Percentiles rank a stretch among this genome's conserved stretches.
Conservation (phyloP, 2,329 filamentous ascomycete genomes). For the Pseudocercospora fijiensis region DNA sequence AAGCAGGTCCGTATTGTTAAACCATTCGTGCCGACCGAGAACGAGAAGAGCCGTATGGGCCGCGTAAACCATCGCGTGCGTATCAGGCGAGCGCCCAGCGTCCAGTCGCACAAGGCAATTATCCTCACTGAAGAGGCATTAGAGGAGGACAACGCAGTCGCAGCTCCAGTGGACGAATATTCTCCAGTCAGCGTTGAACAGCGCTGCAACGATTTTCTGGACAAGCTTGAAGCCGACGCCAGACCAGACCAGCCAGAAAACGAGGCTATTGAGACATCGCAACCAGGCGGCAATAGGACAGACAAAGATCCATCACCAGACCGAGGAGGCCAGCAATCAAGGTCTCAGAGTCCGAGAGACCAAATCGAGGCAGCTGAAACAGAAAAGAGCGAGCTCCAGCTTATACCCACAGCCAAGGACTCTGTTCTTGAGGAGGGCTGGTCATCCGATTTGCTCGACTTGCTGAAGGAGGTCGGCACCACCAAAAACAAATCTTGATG, state of each 20-base stretch:
- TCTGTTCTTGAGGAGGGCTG: not conserved
- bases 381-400: not conserved
- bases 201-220: not conserved
- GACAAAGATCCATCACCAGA: not conserved
- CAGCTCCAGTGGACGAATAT: not conserved
- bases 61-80: not conserved
- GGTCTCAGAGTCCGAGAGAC: not conserved
- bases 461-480: not conserved
- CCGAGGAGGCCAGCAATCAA: not conserved
- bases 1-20: not conserved
- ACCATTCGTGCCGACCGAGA: not conserved
- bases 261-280: not conserved
- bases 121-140: not conserved
- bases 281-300: not conserved
- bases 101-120: not conserved
- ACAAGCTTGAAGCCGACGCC: not conserved
- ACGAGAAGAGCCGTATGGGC: not conserved
- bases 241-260: not conserved
- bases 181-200: not conserved
- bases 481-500: not conserved
- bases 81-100: not conserved
- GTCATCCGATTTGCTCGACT: not conserved
- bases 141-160: not conserved
- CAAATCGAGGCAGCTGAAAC: not conserved
- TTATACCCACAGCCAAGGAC: not conserved